Evolutionary conservation across 805 yeast species (phyloP), one percentile per base, ranked within the genome.

Genomic region (Sugiyamaella valdiviana): DNA sequence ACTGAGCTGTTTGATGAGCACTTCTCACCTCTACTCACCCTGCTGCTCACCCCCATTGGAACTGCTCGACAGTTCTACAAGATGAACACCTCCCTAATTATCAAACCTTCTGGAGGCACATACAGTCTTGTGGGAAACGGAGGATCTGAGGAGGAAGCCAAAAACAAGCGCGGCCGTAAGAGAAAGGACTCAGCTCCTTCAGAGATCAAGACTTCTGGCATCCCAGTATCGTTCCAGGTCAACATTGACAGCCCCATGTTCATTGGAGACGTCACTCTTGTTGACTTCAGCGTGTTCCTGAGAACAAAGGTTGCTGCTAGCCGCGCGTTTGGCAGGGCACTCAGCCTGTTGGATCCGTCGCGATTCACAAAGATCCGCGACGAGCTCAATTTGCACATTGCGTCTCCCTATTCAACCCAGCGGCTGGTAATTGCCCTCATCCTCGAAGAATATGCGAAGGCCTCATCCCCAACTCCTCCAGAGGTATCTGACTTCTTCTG

Each of bases 181-280:
- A 44, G 16, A 46, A 45, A 45, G 39, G 29, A 41, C 16, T 16
- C 60, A 2, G 57, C 57, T 3, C 63, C 61, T 21, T 54, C 41
- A 38, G 40, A 46, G 24, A 44, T 41, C 15, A 51, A 42, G 37
- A 46, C 23, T 21, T 38, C 51, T 14, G 37, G 45, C 24, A 58
- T 58, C 21, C 53, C 58, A 16, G 42, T 55, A 14, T 51, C 53
- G 19, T 46, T 51, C 24, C 66, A 57, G 50, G 83, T 88, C 45
- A 89, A 91, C 62, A 90, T 93, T 51, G 99, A 93, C 67, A 85
- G 95, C 2, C 96, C 98, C 3, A 83, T 93, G 64, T 78, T 85
- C 50, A 77, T 80, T 40, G 99, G 99, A 59, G 99, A 93, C 66
- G 84, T 93, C 15, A 80, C 89, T 47, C 71, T 93, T 22, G 80